Evolutionary conservation across 169 alveolate genomes (phyloP).

Genomic region (Eimeria necatrix): DNA sequence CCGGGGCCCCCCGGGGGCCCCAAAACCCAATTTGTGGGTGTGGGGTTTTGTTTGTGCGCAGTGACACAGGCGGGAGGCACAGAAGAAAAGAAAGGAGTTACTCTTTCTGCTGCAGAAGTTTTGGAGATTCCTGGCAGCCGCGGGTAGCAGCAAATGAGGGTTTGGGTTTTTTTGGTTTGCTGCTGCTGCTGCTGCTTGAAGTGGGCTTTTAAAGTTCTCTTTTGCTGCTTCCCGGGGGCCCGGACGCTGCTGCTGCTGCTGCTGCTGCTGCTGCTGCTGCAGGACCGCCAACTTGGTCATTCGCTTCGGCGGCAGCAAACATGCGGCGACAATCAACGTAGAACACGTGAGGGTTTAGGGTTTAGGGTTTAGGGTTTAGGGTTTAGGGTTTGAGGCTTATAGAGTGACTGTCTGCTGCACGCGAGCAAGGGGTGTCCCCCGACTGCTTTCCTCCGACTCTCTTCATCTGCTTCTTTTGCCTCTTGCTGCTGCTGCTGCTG

Average conservation of each 20-base stretch:
- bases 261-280: no score
- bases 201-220: no score
- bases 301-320: slow-evolving; percentile 76
- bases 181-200: no score
- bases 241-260: not conserved
- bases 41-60: not conserved
- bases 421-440: no score
- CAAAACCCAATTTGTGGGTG: not conserved
- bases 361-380: no score
- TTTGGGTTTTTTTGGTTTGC: no score
- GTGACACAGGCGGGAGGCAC: slow-evolving; percentile 66
- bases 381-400: no score
- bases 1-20: no score
- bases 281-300: slow-evolving; percentile 62
- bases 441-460: no score
- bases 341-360: slow-evolving; percentile 74
- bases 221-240: no score
- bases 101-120: slow-evolving; percentile 33
- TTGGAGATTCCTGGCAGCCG: slow-evolving; percentile 71
- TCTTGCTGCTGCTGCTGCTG: not conserved
- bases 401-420: no score
- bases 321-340: slow-evolving; percentile 52
- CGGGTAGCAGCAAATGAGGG: no score
- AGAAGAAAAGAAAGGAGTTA: slow-evolving; percentile 62
- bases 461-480: slow-evolving; percentile 1